Conservation (phyloP, 495 filamentous ascomycete species). For the Penicillium waksmanii region DNA sequence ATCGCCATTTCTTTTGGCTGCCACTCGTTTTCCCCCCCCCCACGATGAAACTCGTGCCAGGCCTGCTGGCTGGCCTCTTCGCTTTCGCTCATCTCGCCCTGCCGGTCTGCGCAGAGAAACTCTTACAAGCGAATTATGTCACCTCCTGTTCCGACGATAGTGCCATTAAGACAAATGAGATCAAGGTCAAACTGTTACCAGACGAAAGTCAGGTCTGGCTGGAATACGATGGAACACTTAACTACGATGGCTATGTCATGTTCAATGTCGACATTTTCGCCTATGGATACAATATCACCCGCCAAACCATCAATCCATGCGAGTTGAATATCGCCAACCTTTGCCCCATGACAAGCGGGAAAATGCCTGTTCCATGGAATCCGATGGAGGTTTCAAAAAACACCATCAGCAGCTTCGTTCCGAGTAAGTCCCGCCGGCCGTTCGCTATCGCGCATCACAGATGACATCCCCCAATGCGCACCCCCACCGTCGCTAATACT, state of each 20-base stretch:
- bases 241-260: constrained; percentile 72
- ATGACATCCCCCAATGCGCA: not conserved
- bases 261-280: constrained; percentile 70
- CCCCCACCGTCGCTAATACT: not conserved
- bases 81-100: constrained; percentile 53
- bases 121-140: constrained; percentile 65
- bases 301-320: constrained; percentile 72
- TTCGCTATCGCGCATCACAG: not conserved
- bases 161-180: constrained; percentile 68
- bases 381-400: constrained; percentile 25
- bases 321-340: constrained; percentile 61
- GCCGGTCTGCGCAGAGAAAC: constrained; percentile 21
- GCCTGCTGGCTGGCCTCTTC: constrained; percentile 21
- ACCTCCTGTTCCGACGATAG: constrained; percentile 68
- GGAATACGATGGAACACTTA: constrained; percentile 72
- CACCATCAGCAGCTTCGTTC: constrained; percentile 61
- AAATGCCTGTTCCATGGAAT: not conserved
- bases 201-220: constrained; percentile 65
- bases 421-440: constrained; percentile 49
- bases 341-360: constrained; percentile 65
- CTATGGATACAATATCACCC: constrained; percentile 71
- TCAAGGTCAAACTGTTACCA: constrained; percentile 71
- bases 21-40: not conserved
- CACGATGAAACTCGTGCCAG: constrained; percentile 21
- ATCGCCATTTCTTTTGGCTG: constrained; percentile 5